These are phyloP conservation scores for Lanzia echinophila DNA, from an alignment of 2,329 filamentous ascomycete species.

Conservation along the genomic window DNA sequence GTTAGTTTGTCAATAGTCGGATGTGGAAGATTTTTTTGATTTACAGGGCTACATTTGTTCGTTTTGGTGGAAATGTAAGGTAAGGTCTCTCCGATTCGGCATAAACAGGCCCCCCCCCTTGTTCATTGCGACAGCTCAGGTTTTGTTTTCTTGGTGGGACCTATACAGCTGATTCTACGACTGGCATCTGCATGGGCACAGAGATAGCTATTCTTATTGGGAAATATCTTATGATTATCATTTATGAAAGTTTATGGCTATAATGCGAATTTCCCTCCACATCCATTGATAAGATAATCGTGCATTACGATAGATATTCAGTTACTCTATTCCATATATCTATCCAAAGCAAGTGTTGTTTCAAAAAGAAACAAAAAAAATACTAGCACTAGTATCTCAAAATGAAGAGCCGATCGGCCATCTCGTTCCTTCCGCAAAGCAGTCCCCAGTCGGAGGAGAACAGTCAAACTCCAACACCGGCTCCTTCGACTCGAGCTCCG, in stretches of 20 bases:
- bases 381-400: neutral
- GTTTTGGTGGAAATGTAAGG: too few relatives aligned
- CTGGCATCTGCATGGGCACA: neutral
- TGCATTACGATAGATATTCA: neutral
- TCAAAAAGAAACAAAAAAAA: neutral
- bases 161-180: neutral
- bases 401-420: conserved; percentile 1
- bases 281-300: neutral
- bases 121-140: conserved; percentile 3
- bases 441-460: conserved; percentile 7
- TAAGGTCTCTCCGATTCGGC: conserved; percentile 1
- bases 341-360: neutral
- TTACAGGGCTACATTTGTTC: conserved; percentile 4
- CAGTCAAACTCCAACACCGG: conserved; percentile 6
- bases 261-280: conserved; percentile 7
- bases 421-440: conserved; percentile 1
- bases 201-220: neutral
- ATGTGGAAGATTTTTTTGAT: neutral
- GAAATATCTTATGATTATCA: conserved; percentile 1
- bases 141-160: neutral
- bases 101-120: conserved; percentile 1
- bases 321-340: neutral
- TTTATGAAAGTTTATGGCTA: conserved; percentile 1
- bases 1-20: conserved; percentile 6
- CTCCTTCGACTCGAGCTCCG: neutral